Evolutionary conservation across 2,329 filamentous ascomycete species (phyloP), one percentile per base, ranked within the genome.

Genomic region (Fusarium euwallaceae): DNA sequence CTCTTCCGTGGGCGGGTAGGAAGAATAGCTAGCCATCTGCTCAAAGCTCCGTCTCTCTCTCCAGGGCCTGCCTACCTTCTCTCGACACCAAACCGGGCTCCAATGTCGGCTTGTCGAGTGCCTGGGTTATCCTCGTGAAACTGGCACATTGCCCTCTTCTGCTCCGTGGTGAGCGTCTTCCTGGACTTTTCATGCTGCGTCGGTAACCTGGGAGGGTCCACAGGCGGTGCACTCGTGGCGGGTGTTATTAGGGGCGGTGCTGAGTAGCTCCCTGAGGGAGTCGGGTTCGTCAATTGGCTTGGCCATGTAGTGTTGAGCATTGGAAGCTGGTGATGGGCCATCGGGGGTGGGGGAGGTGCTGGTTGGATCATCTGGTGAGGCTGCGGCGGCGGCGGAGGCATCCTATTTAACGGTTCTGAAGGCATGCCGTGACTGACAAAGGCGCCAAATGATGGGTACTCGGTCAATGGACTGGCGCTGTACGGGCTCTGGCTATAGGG

Each of bases 71-170:
- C 86, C 82, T 92, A 98, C 97, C 97, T 98, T 92, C 97, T 88
- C 86, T 99, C 97, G 62, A 99, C 97, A 39, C 95, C 96, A 84
- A 99, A 99, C 81, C 95, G 92, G 69, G 92, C 93, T 84, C 97
- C 97, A 84, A 99, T 99, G 80, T 98, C 96, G 20, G 95, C 97
- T 85, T 99, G 97, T 84, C 98, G 98, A 55, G 95, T 92, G 59
- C 91, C 92, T 24, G 96, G 97, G 81, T 98, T 92, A 72, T 97
- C 93, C 81, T 97, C 93, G 78, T 96, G 94, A 83, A 96, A 98
- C 80, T 95, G 90, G 83, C 97, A 99, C 95, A 99, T 99, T 53
- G 91, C 90, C 75, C 95, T 90, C 74, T 97, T 93, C 82, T 98
- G 95, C 68, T 94, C 92, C 80, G 98, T 94, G 9, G 95, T 98